These are phyloP conservation scores for Penicillium dipodomyicola DNA, from an alignment of 495 filamentous ascomycete genomes.

Conservation along the genomic window DNA sequence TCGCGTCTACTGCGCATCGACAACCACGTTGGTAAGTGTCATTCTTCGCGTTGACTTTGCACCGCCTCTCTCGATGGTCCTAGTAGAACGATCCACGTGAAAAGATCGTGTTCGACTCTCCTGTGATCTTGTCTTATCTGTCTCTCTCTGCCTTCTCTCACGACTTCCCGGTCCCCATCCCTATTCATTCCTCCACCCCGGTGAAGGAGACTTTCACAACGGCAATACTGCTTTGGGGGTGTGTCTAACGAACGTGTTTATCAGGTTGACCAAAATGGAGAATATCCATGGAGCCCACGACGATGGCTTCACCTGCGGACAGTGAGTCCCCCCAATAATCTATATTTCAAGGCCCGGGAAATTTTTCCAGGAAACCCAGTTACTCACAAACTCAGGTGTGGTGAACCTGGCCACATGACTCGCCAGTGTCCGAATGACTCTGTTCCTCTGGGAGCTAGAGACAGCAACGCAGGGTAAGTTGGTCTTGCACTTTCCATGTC, in stretches of 20 bases:
- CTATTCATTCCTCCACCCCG: background rate
- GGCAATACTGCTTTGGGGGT: background rate
- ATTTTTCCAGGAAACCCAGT: background rate
- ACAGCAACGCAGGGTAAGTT: background rate
- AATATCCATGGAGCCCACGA: background rate
- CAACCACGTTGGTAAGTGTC: background rate
- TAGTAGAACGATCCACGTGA: background rate
- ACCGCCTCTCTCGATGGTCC: background rate
- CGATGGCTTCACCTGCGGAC: slow-evolving; percentile 20
- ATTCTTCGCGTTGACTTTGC: background rate
- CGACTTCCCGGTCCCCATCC: background rate
- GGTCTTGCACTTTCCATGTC: slow-evolving; percentile 36
- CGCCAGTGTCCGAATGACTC: slow-evolving; percentile 53
- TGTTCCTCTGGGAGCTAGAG: background rate
- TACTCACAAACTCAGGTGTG: slow-evolving; percentile 39
- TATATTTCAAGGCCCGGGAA: background rate
- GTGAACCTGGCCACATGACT: slow-evolving; percentile 53
- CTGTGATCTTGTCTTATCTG: background rate
- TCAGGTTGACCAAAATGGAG: background rate
- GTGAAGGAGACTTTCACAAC: background rate
- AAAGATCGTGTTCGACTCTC: background rate
- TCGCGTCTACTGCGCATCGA: background rate
- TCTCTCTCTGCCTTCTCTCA: background rate
- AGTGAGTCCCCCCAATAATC: slow-evolving; percentile 34
- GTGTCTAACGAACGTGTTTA: background rate